Evolutionary conservation across 257 asterid genomes (phyloP), one percentile per base, ranked within the genome.

Genomic region (Nicotiana otophora): DNA sequence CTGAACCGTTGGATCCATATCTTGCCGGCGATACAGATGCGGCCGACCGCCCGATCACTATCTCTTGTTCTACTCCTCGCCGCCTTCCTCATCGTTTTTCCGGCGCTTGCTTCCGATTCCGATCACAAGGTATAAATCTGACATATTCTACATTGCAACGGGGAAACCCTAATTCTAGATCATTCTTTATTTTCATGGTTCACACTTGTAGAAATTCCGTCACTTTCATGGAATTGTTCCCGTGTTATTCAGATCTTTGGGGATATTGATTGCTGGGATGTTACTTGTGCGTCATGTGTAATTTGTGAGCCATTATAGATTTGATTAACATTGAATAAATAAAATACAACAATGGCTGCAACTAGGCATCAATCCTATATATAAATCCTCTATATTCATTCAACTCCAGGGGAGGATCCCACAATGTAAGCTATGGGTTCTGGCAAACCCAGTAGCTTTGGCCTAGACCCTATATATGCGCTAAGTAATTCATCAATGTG

Each of bases 91-190:
- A 39, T 81, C 33, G 36, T 81, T 30, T 81, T 65, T 39, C 53
- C 62, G 15, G 83, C 48, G 36, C 33, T 81, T 31, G 83, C 83
- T 55, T 81, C 83, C 66, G 83, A 81, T 67, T 81, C 83, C 78
- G 83, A 81, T 81, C 83, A 81, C 83, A 81, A 81, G 83, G 83
- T 81, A 30, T 12, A 26, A 51, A n/a, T 48, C 48, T 63, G 30
- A 54, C 60, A 54, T 80, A 28, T 54, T 54, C 7, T 54, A 4
- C 60, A 54, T 14, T 4, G 19, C 60, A 15, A 7, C 48, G 48
- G 48, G 48, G 48, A 54, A 54, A 54, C 60, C 60, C 60, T 54
- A 54, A 54, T 54, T 54, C n/a, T 14, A 54, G 19, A 10, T 42
- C 48, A 42, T 42, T 42, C 10, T 42, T 42, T 42, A 5, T 54